These are phyloP conservation scores for Plasmodium chabaudi DNA, from an alignment of 169 alveolate species.

Conservation along the genomic window DNA sequence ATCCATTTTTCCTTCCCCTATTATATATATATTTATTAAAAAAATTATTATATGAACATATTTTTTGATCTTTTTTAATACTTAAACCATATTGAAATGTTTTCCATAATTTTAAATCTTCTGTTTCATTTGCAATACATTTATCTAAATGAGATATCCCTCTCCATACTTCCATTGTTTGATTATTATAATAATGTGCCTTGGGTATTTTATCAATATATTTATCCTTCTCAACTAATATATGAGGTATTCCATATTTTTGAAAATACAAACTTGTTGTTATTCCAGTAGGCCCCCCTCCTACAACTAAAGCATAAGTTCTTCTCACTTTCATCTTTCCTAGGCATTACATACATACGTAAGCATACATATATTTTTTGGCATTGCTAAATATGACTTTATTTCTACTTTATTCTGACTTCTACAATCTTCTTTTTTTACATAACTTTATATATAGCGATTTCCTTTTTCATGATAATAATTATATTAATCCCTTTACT, in stretches of 20 bases:
- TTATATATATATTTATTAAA: conserved; percentile 79
- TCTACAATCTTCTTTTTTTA: not conserved
- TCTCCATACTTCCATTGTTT: conserved; percentile 92
- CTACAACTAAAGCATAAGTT: conserved; percentile 90
- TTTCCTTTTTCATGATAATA: not conserved
- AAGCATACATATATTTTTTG: not conserved
- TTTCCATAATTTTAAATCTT: conserved; percentile 57
- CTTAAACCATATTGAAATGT: conserved; percentile 77
- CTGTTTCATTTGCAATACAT: conserved; percentile 78
- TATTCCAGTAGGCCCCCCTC: conserved; percentile 96
- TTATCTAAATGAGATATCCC: conserved; percentile 71
- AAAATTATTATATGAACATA: conserved; percentile 16
- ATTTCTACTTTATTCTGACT: not conserved
- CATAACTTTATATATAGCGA: not conserved
- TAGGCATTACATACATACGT: not conserved
- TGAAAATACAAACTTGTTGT: conserved; percentile 89
- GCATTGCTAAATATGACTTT: not conserved
- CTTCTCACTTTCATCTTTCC: conserved; percentile 50
- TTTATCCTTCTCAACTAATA: conserved; percentile 87
- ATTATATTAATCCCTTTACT: too few relatives aligned
- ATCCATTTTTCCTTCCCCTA: too few relatives aligned
- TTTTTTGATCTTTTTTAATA: conserved; percentile 55
- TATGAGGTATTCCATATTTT: conserved; percentile 86
- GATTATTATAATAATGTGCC: conserved; percentile 93
- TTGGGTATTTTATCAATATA: conserved; percentile 88